Base-by-base conservation (phyloP, 495 filamentous ascomycete genomes). In the Neurospora sp. region DNA sequence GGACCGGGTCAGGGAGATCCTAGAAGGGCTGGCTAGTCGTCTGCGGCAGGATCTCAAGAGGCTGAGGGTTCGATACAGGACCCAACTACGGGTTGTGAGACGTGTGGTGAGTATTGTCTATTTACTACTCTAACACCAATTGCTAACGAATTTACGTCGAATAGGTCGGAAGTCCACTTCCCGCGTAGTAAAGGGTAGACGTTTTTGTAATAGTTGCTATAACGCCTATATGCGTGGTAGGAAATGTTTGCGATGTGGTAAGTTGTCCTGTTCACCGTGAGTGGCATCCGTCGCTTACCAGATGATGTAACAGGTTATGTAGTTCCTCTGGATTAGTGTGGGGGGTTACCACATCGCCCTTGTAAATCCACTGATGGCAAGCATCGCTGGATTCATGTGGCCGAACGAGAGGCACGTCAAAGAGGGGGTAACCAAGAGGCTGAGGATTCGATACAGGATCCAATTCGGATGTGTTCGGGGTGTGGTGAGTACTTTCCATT, bases 1-100 rank as follows among this genome's bases (percentile, higher is more conserved):
- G 53, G 53, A 65, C 53, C 53, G 53, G 53, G 53, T 65, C 53
- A 65, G 53, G 53, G 53, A 18, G 53, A 65, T 69, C 73, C 40
- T 74, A 39, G 71, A 72, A 41, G 38, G 12, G 53, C 53, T 65
- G 53, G 53, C 53, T 65, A 65, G 71, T 68, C 0, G 8, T 68
- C 71, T 70, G 39, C 39, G 69, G 20, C 4, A 31, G 12, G 27
- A 65, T 65, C 53, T 59, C 47, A 1, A 59, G 22, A 0, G 10
- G 20, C 9, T 59, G 20, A 2, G 22, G 1, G 0, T 27, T 27
- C 0, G 20, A 59, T 0, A 14, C 20, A 27, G 47, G 16, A 6
- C 41, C 6, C 0, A 6, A 10, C 0, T 14, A 5, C 1, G 1
- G 1, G 5, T 10, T 61, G 27, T 4, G 0, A 2, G 12, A 18